phyloP scores from a whole-genome alignment of 2,329 filamentous ascomycete genomes.

The Gnomoniopsis smithogilvyi region DNA sequence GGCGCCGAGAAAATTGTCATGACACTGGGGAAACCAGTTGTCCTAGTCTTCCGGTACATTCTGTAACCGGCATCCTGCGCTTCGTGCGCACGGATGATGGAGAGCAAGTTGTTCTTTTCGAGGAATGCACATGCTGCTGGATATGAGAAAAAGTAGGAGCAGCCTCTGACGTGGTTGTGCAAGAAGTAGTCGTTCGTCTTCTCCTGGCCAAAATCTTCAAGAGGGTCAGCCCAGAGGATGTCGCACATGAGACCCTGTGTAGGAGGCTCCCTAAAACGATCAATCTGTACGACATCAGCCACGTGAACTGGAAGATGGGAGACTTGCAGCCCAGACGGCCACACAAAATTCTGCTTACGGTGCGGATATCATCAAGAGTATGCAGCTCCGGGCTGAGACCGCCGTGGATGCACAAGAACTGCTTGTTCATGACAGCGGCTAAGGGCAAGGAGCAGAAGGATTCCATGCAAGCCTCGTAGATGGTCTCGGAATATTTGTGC shows the following conservation, averaged over 20 bases:
- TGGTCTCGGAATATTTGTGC: constrained; percentile 95
- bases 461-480: constrained; percentile 98
- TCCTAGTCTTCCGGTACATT: constrained; percentile 98
- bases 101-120: constrained; percentile 98
- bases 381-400: constrained; percentile 94
- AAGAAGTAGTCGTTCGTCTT: constrained; percentile 97
- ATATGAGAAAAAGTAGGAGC: constrained; percentile 99
- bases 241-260: constrained; percentile 99
- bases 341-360: constrained; percentile 49
- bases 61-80: constrained; percentile 97
- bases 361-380: constrained; percentile 90
- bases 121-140: constrained; percentile 95
- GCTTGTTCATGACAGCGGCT: constrained; percentile 99
- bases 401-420: constrained; percentile 97
- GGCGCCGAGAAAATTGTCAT: constrained; percentile 99
- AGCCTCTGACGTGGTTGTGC: constrained; percentile 97
- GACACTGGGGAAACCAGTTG: constrained; percentile 96
- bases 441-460: constrained; percentile 93
- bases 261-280: constrained; percentile 95
- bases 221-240: constrained; percentile 95
- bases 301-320: background rate
- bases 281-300: constrained; percentile 59
- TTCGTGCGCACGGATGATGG: constrained; percentile 95
- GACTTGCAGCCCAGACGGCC: background rate
- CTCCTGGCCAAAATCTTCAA: constrained; percentile 98